Evolutionary conservation across 2,329 filamentous ascomycete species (phyloP), one percentile per base, ranked within the genome.

Genomic region (Ophiostoma tasmaniense): DNA sequence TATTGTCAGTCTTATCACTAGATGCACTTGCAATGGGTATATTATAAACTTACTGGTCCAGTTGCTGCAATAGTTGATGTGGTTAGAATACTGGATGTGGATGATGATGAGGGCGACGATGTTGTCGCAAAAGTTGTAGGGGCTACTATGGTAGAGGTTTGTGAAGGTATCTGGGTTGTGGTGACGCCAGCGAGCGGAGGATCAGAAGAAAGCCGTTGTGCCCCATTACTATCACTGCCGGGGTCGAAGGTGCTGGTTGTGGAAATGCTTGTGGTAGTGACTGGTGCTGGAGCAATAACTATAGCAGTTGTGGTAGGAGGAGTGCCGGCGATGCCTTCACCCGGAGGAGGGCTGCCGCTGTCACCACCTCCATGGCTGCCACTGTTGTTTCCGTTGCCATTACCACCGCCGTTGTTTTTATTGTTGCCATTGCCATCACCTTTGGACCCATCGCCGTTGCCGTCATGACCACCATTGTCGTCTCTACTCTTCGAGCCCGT

Each of bases 191-290:
- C 20, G 1, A 6, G 17, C 6, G 61, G 28, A 6, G 10, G 14
- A 2, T 66, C 66, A 3, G 64, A 64, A 0, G 70, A 64, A 25
- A 68, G 20, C 28, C 64, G 52, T 20, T 68, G 64, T 4, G 65
- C 69, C 10, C 64, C 67, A 22, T 67, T 68, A 59, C 67, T 68
- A 14, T 70, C 65, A 25, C 64, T 66, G 45, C 67, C 11, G 37
- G 65, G 66, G 64, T 69, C 68, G 59, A 66, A 64, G 25, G 68
- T 69, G 66, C 68, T 67, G 62, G 66, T 69, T 65, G 55, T 68
- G 39, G 55, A 30, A 13, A 61, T 28, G 55, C 55, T 61, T 70
- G 37, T 64, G 66, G 67, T 62, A 17, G 45, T 17, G 20, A 66
- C 13, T 25, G 25, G 8, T 39, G 64, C 28, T 50, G 68, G 13